A percentile compares a stretch with the other conserved stretches of the same genome.
phyloP scores from a whole-genome alignment of 495 filamentous ascomycete species.

The Hypoxylon trugodes region DNA sequence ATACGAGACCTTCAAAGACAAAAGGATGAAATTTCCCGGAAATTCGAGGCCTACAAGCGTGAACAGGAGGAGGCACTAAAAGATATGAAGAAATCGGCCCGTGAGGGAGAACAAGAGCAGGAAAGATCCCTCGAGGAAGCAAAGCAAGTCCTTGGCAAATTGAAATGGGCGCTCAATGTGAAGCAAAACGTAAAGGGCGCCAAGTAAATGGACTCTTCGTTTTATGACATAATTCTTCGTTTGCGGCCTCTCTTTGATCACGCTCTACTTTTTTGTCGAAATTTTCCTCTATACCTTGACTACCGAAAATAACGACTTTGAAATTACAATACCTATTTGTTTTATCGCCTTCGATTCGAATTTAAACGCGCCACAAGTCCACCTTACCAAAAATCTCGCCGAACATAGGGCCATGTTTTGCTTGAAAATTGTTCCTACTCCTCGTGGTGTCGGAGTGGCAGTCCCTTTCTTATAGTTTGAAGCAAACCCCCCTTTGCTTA shows the following conservation, averaged over 20 bases:
- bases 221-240: too few relatives aligned
- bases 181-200: conserved; percentile 64
- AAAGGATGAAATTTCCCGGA: conserved; percentile 65
- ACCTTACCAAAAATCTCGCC: neutral
- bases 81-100: conserved; percentile 64
- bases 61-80: conserved; percentile 67
- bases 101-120: conserved; percentile 62
- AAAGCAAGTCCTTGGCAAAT: conserved; percentile 68
- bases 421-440: neutral
- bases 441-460: neutral
- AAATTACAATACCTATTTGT: conserved; percentile 13
- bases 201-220: too few relatives aligned
- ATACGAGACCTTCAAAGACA: conserved; percentile 64
- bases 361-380: neutral
- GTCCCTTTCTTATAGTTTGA: conserved; percentile 15
- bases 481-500: conserved; percentile 12
- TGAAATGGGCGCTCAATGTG: conserved; percentile 74
- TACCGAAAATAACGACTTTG: conserved; percentile 3
- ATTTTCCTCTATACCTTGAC: neutral
- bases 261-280: neutral
- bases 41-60: conserved; percentile 70
- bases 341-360: conserved; percentile 1
- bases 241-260: too few relatives aligned
- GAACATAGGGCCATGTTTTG: neutral
- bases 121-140: conserved; percentile 65